These are phyloP conservation scores for Calophaca sinica DNA, from an alignment of 306 rosid genomes.

Conservation along the genomic window DNA sequence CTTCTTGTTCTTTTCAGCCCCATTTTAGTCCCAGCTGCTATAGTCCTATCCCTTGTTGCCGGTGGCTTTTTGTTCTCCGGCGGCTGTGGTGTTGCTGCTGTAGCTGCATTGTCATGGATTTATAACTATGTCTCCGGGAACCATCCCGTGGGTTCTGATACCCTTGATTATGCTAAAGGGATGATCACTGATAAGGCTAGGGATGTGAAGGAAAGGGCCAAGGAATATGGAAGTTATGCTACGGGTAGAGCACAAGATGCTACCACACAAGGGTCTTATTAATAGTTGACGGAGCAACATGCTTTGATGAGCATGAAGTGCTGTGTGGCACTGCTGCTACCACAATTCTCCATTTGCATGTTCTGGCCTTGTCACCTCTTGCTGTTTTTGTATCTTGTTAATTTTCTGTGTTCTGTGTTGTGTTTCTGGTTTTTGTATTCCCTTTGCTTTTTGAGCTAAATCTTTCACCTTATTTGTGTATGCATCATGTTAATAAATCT, in stretches of 20 bases:
- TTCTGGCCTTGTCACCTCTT: slow-evolving; percentile 11
- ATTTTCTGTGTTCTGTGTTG: slow-evolving; percentile 39
- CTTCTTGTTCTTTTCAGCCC: slow-evolving; percentile 69
- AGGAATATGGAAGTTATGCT: slow-evolving; percentile 46
- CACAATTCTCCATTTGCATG: slow-evolving; percentile 40
- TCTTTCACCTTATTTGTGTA: slow-evolving; percentile 40
- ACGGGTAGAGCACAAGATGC: slow-evolving; percentile 50
- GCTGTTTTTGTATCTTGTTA: slow-evolving; percentile 43
- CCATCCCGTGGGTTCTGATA: slow-evolving; percentile 52
- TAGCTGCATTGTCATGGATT: slow-evolving; percentile 65
- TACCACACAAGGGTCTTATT: slow-evolving; percentile 40
- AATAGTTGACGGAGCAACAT: neutral
- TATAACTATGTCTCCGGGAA: slow-evolving; percentile 53
- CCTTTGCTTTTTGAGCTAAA: slow-evolving; percentile 29
- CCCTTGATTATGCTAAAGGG: slow-evolving; percentile 56
- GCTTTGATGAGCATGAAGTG: neutral
- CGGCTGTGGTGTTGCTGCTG: slow-evolving; percentile 58
- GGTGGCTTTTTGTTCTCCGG: slow-evolving; percentile 63
- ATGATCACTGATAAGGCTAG: slow-evolving; percentile 54
- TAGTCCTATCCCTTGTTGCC: slow-evolving; percentile 46
- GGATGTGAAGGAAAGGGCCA: slow-evolving; percentile 58
- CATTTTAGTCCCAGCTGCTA: slow-evolving; percentile 59
- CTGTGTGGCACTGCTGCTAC: slow-evolving; percentile 4
- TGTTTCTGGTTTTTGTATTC: slow-evolving; percentile 32
- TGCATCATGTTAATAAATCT: slow-evolving; percentile 44